Conservation (phyloP, 345 rosid genomes). For the Aquilaria sinensis region DNA sequence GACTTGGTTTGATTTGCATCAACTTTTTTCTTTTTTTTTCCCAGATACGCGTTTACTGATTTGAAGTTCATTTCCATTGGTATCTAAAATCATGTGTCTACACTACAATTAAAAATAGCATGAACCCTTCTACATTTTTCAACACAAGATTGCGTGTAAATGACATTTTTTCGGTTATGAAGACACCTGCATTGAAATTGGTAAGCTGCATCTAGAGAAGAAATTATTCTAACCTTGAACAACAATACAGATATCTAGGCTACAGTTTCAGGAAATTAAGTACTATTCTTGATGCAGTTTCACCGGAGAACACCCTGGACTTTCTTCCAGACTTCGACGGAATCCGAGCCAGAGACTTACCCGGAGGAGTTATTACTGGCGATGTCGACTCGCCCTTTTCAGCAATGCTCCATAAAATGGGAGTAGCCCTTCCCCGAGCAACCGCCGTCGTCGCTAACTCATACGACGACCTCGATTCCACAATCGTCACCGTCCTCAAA, state of each 20-base stretch:
- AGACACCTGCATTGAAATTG: too few relatives aligned
- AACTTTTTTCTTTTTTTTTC: too few relatives aligned
- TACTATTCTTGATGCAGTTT: constrained; percentile 13
- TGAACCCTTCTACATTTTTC: too few relatives aligned
- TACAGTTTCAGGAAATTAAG: not conserved
- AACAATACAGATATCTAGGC: not conserved
- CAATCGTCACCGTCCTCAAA: constrained; percentile 16
- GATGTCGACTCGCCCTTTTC: constrained; percentile 14
- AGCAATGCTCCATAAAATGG: constrained; percentile 32
- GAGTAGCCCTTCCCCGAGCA: constrained; percentile 29
- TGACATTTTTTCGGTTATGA: too few relatives aligned
- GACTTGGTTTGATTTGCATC: too few relatives aligned
- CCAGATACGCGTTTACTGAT: too few relatives aligned
- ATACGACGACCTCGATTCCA: constrained; percentile 33
- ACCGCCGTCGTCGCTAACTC: constrained; percentile 32
- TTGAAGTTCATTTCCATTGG: too few relatives aligned
- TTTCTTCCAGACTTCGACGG: constrained; percentile 33
- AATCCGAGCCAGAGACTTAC: constrained; percentile 26
- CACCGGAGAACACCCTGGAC: constrained; percentile 22
- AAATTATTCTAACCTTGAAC: not conserved
- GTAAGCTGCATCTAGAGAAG: not conserved
- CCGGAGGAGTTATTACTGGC: constrained; percentile 18
- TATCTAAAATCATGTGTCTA: too few relatives aligned
- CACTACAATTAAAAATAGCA: too few relatives aligned
- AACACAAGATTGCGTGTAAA: too few relatives aligned